Base-by-base conservation (phyloP, 805 yeast species). In the Pichia nanzhaoensis region DNA sequence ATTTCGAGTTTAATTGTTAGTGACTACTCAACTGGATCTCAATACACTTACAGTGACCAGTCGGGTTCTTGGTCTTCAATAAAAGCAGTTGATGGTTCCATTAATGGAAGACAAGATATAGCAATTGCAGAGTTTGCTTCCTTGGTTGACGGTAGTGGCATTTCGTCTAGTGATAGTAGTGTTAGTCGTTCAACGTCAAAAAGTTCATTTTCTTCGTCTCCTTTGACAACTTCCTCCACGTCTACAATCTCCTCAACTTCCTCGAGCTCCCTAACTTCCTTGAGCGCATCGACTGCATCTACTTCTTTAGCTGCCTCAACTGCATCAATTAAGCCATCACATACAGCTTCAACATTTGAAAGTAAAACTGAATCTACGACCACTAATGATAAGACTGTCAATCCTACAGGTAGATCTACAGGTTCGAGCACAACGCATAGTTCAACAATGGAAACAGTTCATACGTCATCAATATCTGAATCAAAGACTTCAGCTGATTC, bases 1-100 rank as follows among this genome's bases (percentile, higher is more conserved):
- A 71, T 89, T 52, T 68, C 80, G 56, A 67, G 72, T 4, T 57
- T 87, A 36, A 60, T 71, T 24, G 82, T 85, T n/a, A 68, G 79
- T 20, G 89, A 83, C 63, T 83, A 81, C 58, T 82, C 88, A 1
- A 67, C 79, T 19, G 91, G 90, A 41, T 54, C 67, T 2, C 68
- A 71, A 49, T 83, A 83, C 59, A 54, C 66, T 30, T 82, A 82
- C 57, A 56, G 67, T 44, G 85, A 74, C 54, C 60, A 67, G 22
- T 55, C 77, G 13, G 91, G 90, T 43, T 54, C 61, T 30, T 80
- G 82, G 80, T 59, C 68, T 39, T 79, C 85, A 8, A 81, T 82
- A 49, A 55, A 68, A 35, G 76, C 86, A 19, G 62, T 63, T 30
- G 73, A 67, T 58, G 89, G 89, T 51, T 57, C 65, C 42, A 73